These are phyloP conservation scores for Acanthamoeba castellanii DNA, from an alignment of 208 protist genomes.

Conservation along the genomic window DNA sequence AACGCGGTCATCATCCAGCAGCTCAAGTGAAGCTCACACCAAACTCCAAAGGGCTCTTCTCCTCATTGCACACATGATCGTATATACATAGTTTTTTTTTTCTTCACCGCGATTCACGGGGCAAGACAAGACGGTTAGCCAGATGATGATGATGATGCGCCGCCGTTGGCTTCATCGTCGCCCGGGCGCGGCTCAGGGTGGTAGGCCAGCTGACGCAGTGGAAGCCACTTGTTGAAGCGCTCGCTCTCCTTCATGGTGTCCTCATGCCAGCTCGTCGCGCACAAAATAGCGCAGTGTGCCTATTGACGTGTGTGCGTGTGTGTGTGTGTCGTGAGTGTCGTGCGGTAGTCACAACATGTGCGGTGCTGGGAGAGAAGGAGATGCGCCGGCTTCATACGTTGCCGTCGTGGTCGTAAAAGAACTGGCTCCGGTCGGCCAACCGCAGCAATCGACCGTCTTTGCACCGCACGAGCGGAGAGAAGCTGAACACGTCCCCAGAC, in stretches of 20 bases:
- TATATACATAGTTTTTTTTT: too few relatives aligned
- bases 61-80: too few relatives aligned
- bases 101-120: too few relatives aligned
- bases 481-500: conserved; percentile 2
- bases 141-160: not conserved
- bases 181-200: not conserved
- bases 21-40: conserved; percentile 39
- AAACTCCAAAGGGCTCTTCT: too few relatives aligned
- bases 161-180: not conserved
- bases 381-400: not conserved
- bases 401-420: conserved; percentile 6
- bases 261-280: not conserved
- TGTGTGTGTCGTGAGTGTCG: too few relatives aligned
- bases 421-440: not conserved
- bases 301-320: not conserved
- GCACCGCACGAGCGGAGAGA: not conserved
- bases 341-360: not conserved
- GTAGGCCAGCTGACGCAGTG: conserved; percentile 7
- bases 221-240: not conserved
- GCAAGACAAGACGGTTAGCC: too few relatives aligned
- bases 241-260: conserved; percentile 9
- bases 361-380: not conserved
- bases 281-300: not conserved
- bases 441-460: conserved; percentile 7
- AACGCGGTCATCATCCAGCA: conserved; percentile 53